Base-by-base conservation (phyloP, 768 basidiomycete species). In the Auriculariales sp. region DNA sequence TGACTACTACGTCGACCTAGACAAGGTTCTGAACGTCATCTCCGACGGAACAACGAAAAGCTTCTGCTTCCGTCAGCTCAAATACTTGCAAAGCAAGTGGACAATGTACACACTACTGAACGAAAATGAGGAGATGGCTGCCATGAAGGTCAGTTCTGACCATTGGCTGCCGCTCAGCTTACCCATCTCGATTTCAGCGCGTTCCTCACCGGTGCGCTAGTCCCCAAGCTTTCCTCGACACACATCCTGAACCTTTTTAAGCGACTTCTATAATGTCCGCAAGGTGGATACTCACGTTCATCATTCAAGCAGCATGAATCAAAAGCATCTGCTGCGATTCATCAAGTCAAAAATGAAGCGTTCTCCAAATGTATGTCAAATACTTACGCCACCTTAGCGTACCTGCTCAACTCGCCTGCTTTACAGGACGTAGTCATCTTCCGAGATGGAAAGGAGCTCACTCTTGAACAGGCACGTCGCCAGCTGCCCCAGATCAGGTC, bases 271-370 rank as follows among this genome's bases (percentile, higher is more conserved):
- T 67, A 99, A 99, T 62, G 73, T 91, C 47, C 81, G 95, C 24
- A 99, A 99, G 63, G 95, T 99, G 52, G 95, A 99, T 61, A 99
- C 95, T 6, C 95, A 99, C 64, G 89, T 99, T 27, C 95, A 99
- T 59, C 90, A 98, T 62, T 94, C 94, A 3, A 95, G 93, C 53
- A 88, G 89, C 66, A 97, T 98, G 93, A 99, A 99, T 62, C 95
- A 99, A 65, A 99, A 99, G 64, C 95, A 99, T 67, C 68, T 99
- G 17, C 69, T 99, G 11, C 89, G 95, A 7, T 98, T 99, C 68
- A 97, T 99, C 70, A 99, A 99, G 64, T 80, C 83, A n/a, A 94
- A 94, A 62, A 93, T 95, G 90, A 92, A 91, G 67, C 79, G 78
- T 22, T 79, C 72, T 56, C 83, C 91, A 2, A 60, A 92, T 45